These are phyloP conservation scores for Larix kaempferi DNA, from an alignment of 75 land plant species.

Conservation along the genomic window DNA sequence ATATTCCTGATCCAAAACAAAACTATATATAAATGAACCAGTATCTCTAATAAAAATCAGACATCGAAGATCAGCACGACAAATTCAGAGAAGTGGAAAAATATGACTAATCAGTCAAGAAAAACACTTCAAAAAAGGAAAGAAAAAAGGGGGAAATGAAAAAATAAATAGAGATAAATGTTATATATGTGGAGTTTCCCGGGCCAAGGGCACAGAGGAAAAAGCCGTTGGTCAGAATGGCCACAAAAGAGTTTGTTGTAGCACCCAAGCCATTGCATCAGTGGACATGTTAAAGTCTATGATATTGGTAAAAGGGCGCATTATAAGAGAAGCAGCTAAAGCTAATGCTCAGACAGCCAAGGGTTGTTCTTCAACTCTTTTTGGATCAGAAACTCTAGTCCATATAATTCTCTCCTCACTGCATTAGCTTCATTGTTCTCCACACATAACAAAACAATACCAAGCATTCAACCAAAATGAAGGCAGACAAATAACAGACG, in stretches of 20 bases:
- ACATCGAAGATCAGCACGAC: too few species aligned
- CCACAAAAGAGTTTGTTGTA: not conserved
- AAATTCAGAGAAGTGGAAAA: too few species aligned
- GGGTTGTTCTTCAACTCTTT: conserved; percentile 10
- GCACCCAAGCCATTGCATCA: conserved; percentile 8
- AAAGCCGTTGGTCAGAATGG: conserved; percentile 1
- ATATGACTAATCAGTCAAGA: too few species aligned
- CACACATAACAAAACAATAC: too few species aligned
- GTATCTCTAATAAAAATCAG: too few species aligned
- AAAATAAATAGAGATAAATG: too few species aligned
- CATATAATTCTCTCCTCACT: not conserved
- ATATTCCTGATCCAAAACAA: too few species aligned
- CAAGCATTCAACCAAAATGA: too few species aligned
- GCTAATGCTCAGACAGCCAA: conserved; percentile 13
- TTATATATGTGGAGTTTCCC: conserved; percentile 5
- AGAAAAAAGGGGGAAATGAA: too few species aligned
- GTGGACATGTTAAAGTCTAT: not conserved
- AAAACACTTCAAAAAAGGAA: too few species aligned
- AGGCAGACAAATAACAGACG: too few species aligned
- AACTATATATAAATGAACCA: too few species aligned
- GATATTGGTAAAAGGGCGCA: conserved; percentile 10
- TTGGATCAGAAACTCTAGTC: conserved; percentile 12
- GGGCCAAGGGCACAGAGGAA: not conserved
- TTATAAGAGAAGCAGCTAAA: not conserved
- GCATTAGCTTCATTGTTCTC: not conserved